Percentiles rank a stretch among this genome's conserved stretches.
Conservation (phyloP, 148 eudicot genomes). For the Polygonum maritimum region DNA sequence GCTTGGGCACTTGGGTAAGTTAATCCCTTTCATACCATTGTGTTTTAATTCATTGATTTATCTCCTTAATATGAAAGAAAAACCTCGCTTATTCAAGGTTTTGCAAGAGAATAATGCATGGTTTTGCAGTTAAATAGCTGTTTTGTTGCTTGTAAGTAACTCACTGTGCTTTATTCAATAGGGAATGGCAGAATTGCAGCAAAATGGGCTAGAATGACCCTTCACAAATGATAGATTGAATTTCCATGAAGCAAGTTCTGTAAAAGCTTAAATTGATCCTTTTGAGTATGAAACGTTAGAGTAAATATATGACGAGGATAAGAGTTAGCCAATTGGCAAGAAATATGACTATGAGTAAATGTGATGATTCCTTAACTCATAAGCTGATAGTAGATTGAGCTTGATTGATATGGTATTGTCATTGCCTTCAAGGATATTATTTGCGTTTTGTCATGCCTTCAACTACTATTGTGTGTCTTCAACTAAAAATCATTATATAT, state of each 20-base stretch:
- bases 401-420: no score
- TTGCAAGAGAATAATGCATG: background rate
- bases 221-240: background rate
- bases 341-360: background rate
- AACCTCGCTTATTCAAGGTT: background rate
- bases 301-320: background rate
- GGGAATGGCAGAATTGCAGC: background rate
- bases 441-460: no score
- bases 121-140: no score
- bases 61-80: background rate
- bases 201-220: background rate
- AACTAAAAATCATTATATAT: no score
- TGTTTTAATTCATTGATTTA: no score
- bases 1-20: constrained; percentile 97
- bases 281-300: background rate
- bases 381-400: no score
- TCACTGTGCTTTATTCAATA: constrained; percentile 20
- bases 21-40: background rate
- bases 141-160: no score
- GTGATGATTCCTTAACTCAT: background rate
- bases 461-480: no score
- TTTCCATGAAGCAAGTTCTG: background rate
- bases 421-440: no score
- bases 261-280: background rate
- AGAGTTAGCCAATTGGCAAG: background rate